phyloP scores from a whole-genome alignment of 2,329 filamentous ascomycete genomes.

The Colletotrichum ledebouriae region DNA sequence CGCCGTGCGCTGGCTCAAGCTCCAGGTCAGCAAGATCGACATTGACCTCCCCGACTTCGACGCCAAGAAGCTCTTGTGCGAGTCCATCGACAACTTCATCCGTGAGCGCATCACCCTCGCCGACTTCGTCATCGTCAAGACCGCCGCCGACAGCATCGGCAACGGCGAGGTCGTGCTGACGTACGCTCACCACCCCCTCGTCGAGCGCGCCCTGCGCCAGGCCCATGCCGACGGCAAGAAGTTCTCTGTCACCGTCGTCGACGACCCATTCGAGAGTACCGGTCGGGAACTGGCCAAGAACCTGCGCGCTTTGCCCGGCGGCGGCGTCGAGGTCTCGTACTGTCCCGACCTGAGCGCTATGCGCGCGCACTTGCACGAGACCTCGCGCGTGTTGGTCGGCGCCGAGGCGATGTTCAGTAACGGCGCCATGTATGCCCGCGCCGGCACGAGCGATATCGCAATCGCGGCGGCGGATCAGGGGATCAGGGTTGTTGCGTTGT shows the following conservation, averaged over 20 bases:
- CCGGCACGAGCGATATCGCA: slow-evolving; percentile 89
- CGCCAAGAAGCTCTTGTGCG: slow-evolving; percentile 77
- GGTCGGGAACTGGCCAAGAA: slow-evolving; percentile 75
- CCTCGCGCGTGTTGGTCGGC: slow-evolving; percentile 85
- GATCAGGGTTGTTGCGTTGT: slow-evolving; percentile 88
- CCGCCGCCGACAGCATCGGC: slow-evolving; percentile 80
- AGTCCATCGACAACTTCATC: slow-evolving; percentile 90
- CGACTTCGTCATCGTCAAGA: slow-evolving; percentile 85
- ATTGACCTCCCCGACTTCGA: slow-evolving; percentile 85
- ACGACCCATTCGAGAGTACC: slow-evolving; percentile 71
- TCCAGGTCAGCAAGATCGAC: slow-evolving; percentile 91
- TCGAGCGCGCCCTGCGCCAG: slow-evolving; percentile 83
- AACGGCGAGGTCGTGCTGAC: slow-evolving; percentile 87
- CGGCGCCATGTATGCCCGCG: slow-evolving; percentile 87
- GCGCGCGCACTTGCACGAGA: slow-evolving; percentile 75
- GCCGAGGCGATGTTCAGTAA: slow-evolving; percentile 97
- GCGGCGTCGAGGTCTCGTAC: slow-evolving; percentile 83
- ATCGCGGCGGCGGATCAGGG: slow-evolving; percentile 82
- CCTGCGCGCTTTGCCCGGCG: slow-evolving; percentile 61
- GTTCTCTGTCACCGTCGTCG: slow-evolving; percentile 88
- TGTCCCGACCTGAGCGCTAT: slow-evolving; percentile 81
- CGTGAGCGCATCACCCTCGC: slow-evolving; percentile 90
- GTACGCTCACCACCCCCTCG: slow-evolving; percentile 87
- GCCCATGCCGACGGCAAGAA: slow-evolving; percentile 78
- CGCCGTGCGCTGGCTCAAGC: slow-evolving; percentile 93